Conservation (phyloP, 768 basidiomycete genomes). For the Guyanaporus albipodus region DNA sequence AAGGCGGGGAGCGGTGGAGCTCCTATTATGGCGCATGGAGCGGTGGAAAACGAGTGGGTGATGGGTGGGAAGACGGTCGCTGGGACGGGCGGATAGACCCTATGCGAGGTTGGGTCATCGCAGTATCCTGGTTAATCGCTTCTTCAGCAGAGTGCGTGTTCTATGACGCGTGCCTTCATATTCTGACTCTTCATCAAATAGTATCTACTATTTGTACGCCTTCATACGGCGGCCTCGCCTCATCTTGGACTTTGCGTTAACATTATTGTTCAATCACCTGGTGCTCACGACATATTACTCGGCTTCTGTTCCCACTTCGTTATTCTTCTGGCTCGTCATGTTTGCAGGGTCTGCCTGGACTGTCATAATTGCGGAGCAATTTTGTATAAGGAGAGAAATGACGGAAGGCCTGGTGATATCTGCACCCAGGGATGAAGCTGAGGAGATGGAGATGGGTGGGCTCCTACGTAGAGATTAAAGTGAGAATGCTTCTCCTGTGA, state of each 20-base stretch:
- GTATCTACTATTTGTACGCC: slow-evolving; percentile 78
- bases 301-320: slow-evolving; percentile 67
- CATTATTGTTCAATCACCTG: slow-evolving; percentile 87
- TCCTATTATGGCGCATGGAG: slow-evolving; percentile 75
- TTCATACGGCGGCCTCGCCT: slow-evolving; percentile 89
- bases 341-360: slow-evolving; percentile 65
- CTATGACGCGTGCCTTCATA: slow-evolving; percentile 1
- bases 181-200: slow-evolving; percentile 19
- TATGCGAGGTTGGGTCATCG: slow-evolving; percentile 87
- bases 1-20: slow-evolving; percentile 62
- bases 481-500: slow-evolving; percentile 34
- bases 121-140: slow-evolving; percentile 79
- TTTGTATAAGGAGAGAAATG: slow-evolving; percentile 91
- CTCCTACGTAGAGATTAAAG: slow-evolving; percentile 56
- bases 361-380: slow-evolving; percentile 82
- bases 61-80: slow-evolving; percentile 41
- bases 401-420: slow-evolving; percentile 67
- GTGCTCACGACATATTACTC: slow-evolving; percentile 88
- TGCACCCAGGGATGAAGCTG: slow-evolving; percentile 39
- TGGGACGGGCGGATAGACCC: slow-evolving; percentile 76
- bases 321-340: slow-evolving; percentile 90
- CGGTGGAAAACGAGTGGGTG: slow-evolving; percentile 71
- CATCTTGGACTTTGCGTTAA: slow-evolving; percentile 91
- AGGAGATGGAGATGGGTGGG: slow-evolving; percentile 54
- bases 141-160: slow-evolving; percentile 78